phyloP scores from a whole-genome alignment of 1,284 basidiomycete genomes.

The Malassezia brasiliensis region DNA sequence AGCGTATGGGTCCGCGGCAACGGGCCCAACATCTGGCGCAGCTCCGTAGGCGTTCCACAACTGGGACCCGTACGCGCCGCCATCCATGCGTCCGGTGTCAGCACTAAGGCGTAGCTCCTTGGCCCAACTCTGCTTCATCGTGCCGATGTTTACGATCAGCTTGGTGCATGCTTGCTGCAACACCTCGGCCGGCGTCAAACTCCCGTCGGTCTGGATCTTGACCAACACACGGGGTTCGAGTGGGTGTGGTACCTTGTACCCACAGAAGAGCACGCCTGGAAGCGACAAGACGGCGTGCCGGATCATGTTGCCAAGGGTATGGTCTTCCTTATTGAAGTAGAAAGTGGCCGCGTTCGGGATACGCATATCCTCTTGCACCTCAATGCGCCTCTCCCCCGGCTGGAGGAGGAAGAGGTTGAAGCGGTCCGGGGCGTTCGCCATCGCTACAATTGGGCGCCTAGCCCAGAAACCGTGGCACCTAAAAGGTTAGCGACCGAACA shows the following conservation, averaged over 20 bases:
- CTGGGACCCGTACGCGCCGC: conserved; percentile 3
- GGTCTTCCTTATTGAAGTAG: conserved; percentile 89
- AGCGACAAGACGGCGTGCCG: conserved; percentile 55
- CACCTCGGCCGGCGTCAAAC: conserved; percentile 67
- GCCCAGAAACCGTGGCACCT: not conserved
- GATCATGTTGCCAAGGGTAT: conserved; percentile 91
- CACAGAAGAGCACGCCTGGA: conserved; percentile 65
- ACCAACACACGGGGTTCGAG: conserved; percentile 85
- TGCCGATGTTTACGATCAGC: conserved; percentile 65
- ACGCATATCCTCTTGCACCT: conserved; percentile 87
- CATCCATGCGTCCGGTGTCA: conserved; percentile 7
- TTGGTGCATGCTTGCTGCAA: conserved; percentile 74
- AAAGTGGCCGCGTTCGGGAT: conserved; percentile 93
- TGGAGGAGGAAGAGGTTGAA: conserved; percentile 83
- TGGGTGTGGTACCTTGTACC: conserved; percentile 95
- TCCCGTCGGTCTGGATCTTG: conserved; percentile 90
- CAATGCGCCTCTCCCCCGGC: conserved; percentile 82
- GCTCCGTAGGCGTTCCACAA: conserved; percentile 9
- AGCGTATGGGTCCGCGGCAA: not conserved
- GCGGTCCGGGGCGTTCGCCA: conserved; percentile 73
- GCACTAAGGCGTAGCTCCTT: conserved; percentile 51
- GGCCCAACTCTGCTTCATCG: conserved; percentile 51
- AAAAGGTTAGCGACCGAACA: too few relatives aligned
- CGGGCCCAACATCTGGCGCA: not conserved
- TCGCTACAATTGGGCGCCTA: conserved; percentile 4